Evolutionary conservation across 208 protist species (phyloP).

Genomic region (Crithidia expoeki): DNA sequence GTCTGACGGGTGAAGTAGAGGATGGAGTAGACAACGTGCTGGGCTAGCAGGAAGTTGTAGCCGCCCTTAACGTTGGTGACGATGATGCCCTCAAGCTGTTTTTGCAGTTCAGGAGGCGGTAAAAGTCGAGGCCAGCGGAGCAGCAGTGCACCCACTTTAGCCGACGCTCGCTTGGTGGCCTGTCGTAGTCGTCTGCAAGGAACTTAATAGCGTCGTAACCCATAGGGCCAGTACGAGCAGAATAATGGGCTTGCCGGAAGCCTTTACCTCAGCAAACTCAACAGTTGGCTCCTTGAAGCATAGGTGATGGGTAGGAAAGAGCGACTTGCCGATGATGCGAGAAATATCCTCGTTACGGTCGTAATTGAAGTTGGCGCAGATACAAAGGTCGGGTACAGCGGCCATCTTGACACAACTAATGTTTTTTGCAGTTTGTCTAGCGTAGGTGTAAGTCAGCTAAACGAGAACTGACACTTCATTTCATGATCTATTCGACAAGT

Average conservation of each 20-base stretch:
- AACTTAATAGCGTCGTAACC: conserved; percentile 46
- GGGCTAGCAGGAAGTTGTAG: conserved; percentile 62
- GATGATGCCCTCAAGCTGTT: conserved; percentile 47
- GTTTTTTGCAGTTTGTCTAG: not conserved
- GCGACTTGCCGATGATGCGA: conserved; percentile 15
- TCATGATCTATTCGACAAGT: too few relatives aligned
- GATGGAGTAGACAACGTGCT: conserved; percentile 70
- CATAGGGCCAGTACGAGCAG: conserved; percentile 6
- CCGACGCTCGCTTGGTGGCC: conserved; percentile 37
- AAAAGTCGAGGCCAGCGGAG: conserved; percentile 66
- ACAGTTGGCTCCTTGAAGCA: conserved; percentile 9
- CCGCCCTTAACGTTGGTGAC: conserved; percentile 63
- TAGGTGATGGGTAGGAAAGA: conserved; percentile 29
- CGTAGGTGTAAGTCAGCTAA: too few relatives aligned
- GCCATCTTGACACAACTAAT: not conserved
- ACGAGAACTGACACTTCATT: too few relatives aligned
- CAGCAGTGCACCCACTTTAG: conserved; percentile 70
- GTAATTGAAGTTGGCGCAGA: conserved; percentile 24
- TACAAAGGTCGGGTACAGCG: conserved; percentile 22
- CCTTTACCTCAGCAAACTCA: conserved; percentile 22
- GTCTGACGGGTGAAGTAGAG: conserved; percentile 78
- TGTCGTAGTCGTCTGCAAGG: conserved; percentile 52
- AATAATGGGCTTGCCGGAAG: conserved; percentile 5
- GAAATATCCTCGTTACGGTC: conserved; percentile 7
- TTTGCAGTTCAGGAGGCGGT: conserved; percentile 36